Base-by-base conservation (phyloP, 176 grass and related monocot genomes). In the Melocanna baccifera region DNA sequence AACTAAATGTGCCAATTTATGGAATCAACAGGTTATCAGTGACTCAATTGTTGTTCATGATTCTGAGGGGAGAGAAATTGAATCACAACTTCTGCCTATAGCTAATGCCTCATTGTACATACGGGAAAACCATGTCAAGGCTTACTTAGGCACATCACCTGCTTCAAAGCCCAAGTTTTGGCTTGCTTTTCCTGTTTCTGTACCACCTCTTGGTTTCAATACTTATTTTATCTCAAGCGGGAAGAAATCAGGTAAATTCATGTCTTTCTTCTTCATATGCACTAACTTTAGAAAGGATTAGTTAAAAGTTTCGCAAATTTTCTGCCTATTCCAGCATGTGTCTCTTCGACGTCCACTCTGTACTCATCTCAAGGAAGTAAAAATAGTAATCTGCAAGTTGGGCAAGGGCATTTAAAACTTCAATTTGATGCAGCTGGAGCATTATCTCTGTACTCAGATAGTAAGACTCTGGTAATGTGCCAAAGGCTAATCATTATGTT, bases 21-120 rank as follows among this genome's bases (percentile, higher is more conserved):
- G 73, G 63, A 86, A 67, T 81, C 45, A 87, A 80, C 89, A 98
- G 95, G 95, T 98, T 77, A 57, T 76, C 32, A 82, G 89, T 48
- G 89, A 98, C 80, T 91, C 89, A 47, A 79, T 94, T 81, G 84
- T 84, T 43, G 91, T 94, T 75, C 86, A 93, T 84, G 92, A 98
- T 92, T 90, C 92, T 55, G 91, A 93, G 59, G 95, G 95, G 83
- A 86, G 50, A 85, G 92, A 94, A 90, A 81, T 98, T 76, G 92
- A 94, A 85, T 98, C 92, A 19, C 95, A 98, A 79, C 88, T 94
- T 87, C 69, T 98, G 78, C 92, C 92, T 79, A 66, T 98, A 74
- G 69, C 87, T 26, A 69, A 81, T 83, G 84, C 72, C 36, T 93
- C 91, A 67, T 50, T 88, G 57, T 41, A 89, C 67, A 72, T 94